Base-by-base conservation (phyloP, 2,329 filamentous ascomycete species). In the Macrophomina phaseolina region DNA sequence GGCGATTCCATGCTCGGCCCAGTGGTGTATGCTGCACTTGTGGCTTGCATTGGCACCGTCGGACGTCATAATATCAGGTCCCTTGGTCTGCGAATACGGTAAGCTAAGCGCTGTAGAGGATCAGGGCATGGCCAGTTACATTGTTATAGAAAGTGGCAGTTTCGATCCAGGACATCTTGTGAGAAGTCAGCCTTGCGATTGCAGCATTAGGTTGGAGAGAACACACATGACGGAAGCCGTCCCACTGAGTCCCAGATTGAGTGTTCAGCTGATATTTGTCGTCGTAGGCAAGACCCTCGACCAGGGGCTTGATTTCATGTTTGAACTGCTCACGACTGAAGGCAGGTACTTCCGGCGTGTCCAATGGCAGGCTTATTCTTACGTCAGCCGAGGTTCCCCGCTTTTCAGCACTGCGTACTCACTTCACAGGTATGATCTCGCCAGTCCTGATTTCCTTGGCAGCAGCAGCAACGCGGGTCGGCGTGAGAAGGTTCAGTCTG, bases 401-500 rank as follows among this genome's bases (percentile, higher is more conserved):
- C 36, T 46, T 4, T 23, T 28, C 18, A 28, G 23, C 9, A n/a
- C 9, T 8, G 23, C 32, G 16, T 3, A 72, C 75, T 68, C 72
- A 84, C 82, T 88, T 84, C 38, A 87, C 77, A 11, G 84, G 81
- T 2, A 87, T 79, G 69, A 87, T 82, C 62, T 87, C 84, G 14
- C 87, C 86, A 3, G 83, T 85, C 53, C 76, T 76, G 67, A 88
- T 86, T 69, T 87, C 85, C 46, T 78, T 78, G 1, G 83, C 76
- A 2, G 86, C 85, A 11, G 81, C 81, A 55, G 84, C 82, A 42
- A 88, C 85, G 14, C 86, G 79, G 4, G 79, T 75, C 0, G 85
- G 85, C 0, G 86, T 88, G 16, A 87, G 77, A 8, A 88, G 81
- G 67, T 88, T 88, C 51, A 88, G 72, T 52, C 86, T 80, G 12